Conservation (phyloP, 2,329 filamentous ascomycete genomes). For the Colletotrichum lupini region DNA sequence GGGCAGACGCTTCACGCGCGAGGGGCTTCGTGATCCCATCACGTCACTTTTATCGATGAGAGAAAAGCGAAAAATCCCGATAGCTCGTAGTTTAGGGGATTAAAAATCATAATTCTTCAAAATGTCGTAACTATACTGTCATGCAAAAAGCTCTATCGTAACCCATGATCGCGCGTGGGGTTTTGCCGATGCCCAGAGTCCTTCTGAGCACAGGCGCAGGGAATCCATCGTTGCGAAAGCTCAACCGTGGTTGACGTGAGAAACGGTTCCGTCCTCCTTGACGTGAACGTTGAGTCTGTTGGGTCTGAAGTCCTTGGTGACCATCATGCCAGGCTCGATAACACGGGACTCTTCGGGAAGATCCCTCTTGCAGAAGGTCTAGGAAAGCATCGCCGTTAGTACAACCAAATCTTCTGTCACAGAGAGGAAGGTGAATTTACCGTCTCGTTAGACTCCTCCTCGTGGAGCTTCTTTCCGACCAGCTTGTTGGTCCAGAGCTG, state of each 20-base stretch:
- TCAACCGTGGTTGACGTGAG: conserved; percentile 67
- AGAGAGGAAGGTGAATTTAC: conserved; percentile 50
- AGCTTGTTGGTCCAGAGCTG: conserved; percentile 72
- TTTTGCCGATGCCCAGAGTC: not conserved
- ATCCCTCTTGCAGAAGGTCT: conserved; percentile 71
- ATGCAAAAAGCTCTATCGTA: conserved; percentile 1
- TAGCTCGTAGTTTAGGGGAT: not conserved
- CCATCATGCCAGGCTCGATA: conserved; percentile 66
- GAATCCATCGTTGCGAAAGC: not conserved
- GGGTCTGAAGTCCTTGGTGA: conserved; percentile 67
- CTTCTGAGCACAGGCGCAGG: not conserved
- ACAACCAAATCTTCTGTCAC: not conserved
- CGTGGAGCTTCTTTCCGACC: conserved; percentile 71
- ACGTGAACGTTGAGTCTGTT: conserved; percentile 70
- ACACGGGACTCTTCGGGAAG: conserved; percentile 67
- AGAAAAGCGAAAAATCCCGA: not conserved
- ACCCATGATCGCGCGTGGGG: not conserved
- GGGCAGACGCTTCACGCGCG: conserved; percentile 6
- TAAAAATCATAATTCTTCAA: not conserved
- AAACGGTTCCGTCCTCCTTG: conserved; percentile 69
- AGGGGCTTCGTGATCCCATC: not conserved
- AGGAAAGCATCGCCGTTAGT: conserved; percentile 12
- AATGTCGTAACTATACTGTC: not conserved
- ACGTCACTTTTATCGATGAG: conserved; percentile 6
- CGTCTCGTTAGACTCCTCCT: conserved; percentile 60